Evolutionary conservation across 192 early-diverging fungal genomes (phyloP).

Genomic region (Coemansia biformis): DNA sequence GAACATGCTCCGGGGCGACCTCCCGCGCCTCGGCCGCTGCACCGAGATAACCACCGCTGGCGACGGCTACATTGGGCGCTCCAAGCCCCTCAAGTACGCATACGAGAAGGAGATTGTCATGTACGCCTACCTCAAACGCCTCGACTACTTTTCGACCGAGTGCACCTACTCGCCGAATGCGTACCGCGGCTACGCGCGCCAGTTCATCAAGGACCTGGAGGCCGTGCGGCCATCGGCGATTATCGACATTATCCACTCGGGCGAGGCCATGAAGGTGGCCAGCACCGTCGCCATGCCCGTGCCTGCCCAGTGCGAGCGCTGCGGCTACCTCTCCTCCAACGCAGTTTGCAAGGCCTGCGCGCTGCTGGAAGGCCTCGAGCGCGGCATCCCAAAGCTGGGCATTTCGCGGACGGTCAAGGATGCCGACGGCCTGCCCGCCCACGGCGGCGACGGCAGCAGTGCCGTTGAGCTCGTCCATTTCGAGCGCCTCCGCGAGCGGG

Average conservation of each 20-base stretch:
- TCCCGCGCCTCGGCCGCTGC: constrained; percentile 85
- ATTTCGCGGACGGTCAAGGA: constrained; percentile 16
- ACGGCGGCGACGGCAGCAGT: not conserved
- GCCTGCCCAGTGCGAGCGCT: constrained; percentile 69
- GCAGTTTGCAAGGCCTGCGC: constrained; percentile 92
- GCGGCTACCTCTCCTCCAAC: constrained; percentile 93
- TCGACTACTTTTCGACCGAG: constrained; percentile 99
- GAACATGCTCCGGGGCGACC: constrained; percentile 95
- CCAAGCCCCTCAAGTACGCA: constrained; percentile 98
- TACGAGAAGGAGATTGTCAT: constrained; percentile 99
- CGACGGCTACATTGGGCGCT: constrained; percentile 71
- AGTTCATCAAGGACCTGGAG: constrained; percentile 94
- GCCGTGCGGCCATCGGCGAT: constrained; percentile 81
- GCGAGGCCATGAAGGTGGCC: constrained; percentile 79
- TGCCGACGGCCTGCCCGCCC: not conserved
- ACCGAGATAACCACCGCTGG: constrained; percentile 84
- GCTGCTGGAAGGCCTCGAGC: constrained; percentile 86
- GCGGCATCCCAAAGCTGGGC: constrained; percentile 74
- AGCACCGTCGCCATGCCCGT: constrained; percentile 58
- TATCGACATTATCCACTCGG: constrained; percentile 93
- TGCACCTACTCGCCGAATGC: constrained; percentile 98
- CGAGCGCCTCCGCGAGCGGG: constrained; percentile 34
- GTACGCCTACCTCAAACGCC: constrained; percentile 94
- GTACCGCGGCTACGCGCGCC: constrained; percentile 90
- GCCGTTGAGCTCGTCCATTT: constrained; percentile 38